Conservation (phyloP, 441 rosid species). For the Pelargonium fulgidum region DNA sequence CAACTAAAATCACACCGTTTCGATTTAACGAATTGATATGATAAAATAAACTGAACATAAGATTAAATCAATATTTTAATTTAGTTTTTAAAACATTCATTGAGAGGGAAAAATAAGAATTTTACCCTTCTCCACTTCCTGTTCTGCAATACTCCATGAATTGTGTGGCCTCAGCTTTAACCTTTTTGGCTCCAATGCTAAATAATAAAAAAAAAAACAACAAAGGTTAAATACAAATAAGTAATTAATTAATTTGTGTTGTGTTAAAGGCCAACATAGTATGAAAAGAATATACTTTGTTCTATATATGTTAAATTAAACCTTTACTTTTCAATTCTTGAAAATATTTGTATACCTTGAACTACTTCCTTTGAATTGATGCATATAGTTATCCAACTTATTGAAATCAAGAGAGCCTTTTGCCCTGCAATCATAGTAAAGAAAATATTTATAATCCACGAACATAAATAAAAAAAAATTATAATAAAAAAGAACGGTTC, state of each 20-base stretch:
- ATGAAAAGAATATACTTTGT: slow-evolving; percentile 33
- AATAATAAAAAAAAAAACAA: slow-evolving; percentile 15
- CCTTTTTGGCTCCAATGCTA: slow-evolving; percentile 96
- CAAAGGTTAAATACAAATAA: not conserved
- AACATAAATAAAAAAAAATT: not conserved
- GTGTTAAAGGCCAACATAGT: slow-evolving; percentile 21
- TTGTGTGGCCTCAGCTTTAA: slow-evolving; percentile 76
- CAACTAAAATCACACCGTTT: no score
- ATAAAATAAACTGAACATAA: no score
- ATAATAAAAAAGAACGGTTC: no score
- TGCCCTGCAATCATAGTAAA: slow-evolving; percentile 41
- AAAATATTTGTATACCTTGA: slow-evolving; percentile 40
- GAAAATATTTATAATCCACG: not conserved
- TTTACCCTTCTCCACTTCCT: slow-evolving; percentile 83
- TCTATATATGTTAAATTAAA: slow-evolving; percentile 17
- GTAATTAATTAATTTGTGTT: slow-evolving; percentile 12
- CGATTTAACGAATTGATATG: no score
- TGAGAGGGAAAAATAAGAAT: not conserved
- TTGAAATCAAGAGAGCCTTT: slow-evolving; percentile 57
- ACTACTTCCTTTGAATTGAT: slow-evolving; percentile 92
- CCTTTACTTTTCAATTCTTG: slow-evolving; percentile 1
- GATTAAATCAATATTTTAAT: no score
- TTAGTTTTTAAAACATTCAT: no score
- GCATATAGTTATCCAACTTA: slow-evolving; percentile 68
- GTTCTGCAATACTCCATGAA: slow-evolving; percentile 75